Evolutionary conservation across 495 filamentous ascomycete genomes (phyloP).

Genomic region (Poronia punctata): DNA sequence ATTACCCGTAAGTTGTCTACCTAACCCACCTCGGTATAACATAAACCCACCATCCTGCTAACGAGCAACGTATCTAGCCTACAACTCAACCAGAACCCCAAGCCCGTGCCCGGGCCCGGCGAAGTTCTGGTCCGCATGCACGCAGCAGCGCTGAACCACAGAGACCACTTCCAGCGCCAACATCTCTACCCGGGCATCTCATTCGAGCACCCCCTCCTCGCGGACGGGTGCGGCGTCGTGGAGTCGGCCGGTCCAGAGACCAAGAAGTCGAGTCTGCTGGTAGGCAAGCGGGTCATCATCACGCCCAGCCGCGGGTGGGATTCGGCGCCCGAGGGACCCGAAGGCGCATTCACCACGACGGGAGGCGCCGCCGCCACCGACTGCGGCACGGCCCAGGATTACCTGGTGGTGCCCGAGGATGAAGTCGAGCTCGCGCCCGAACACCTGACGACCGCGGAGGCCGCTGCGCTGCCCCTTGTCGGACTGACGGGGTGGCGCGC

Average conservation of each 20-base stretch:
- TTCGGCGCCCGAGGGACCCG: constrained; percentile 61
- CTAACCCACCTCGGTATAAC: no score
- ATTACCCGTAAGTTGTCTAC: constrained; percentile 54
- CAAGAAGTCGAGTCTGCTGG: constrained; percentile 29
- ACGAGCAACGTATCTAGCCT: no score
- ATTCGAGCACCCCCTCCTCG: constrained; percentile 63
- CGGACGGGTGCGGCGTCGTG: constrained; percentile 75
- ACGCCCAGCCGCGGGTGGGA: constrained; percentile 72
- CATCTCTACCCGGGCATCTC: constrained; percentile 80
- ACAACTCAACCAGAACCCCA: constrained; percentile 49
- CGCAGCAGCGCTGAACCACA: constrained; percentile 82
- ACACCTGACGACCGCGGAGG: constrained; percentile 64
- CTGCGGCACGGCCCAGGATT: constrained; percentile 65
- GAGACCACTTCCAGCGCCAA: constrained; percentile 86
- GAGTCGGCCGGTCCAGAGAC: constrained; percentile 51
- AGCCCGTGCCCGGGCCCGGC: constrained; percentile 51
- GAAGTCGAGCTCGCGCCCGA: constrained; percentile 70
- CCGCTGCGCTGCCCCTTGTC: constrained; percentile 72
- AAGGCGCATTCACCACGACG: constrained; percentile 62
- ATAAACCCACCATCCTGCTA: background rate
- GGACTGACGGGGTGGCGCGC: constrained; percentile 88
- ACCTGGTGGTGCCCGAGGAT: constrained; percentile 54
- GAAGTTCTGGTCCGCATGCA: constrained; percentile 64
- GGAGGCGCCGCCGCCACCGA: constrained; percentile 59
- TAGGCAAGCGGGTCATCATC: constrained; percentile 63